Conservation (phyloP, 176 grass and related monocot genomes). For the Carex kokanica region DNA sequence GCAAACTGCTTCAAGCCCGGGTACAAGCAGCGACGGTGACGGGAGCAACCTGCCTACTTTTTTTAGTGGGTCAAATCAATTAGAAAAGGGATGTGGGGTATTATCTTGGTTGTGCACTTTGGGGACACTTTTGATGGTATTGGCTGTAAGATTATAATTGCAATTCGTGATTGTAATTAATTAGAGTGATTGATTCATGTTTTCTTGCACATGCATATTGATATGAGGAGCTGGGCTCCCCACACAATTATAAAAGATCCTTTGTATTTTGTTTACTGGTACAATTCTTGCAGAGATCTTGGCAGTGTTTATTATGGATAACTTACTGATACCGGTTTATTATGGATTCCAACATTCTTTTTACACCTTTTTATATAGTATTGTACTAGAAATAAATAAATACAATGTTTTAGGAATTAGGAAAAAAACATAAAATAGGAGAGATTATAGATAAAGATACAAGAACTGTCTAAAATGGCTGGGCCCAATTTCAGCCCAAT, state of each 20-base stretch:
- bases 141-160: slow-evolving; percentile 12
- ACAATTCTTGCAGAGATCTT: background rate
- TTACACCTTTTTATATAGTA: background rate
- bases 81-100: background rate
- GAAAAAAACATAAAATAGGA: background rate
- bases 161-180: slow-evolving; percentile 17
- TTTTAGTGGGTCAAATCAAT: slow-evolving; percentile 31
- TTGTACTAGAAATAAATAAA: background rate
- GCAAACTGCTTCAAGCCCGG: background rate
- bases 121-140: slow-evolving; percentile 28
- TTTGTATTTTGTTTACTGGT: background rate
- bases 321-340: background rate
- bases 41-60: slow-evolving; percentile 25
- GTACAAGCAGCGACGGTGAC: slow-evolving; percentile 14
- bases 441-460: background rate
- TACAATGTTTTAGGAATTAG: background rate
- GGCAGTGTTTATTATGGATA: background rate
- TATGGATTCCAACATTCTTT: background rate
- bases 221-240: background rate
- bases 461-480: background rate
- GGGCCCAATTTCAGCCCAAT: background rate
- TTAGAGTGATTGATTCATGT: slow-evolving; percentile 9
- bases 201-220: slow-evolving; percentile 27
- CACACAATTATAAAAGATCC: slow-evolving; percentile 19
- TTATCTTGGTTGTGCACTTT: slow-evolving; percentile 33